Conservation (phyloP, 169 alveolate genomes). For the Plasmodium vivax region DNA sequence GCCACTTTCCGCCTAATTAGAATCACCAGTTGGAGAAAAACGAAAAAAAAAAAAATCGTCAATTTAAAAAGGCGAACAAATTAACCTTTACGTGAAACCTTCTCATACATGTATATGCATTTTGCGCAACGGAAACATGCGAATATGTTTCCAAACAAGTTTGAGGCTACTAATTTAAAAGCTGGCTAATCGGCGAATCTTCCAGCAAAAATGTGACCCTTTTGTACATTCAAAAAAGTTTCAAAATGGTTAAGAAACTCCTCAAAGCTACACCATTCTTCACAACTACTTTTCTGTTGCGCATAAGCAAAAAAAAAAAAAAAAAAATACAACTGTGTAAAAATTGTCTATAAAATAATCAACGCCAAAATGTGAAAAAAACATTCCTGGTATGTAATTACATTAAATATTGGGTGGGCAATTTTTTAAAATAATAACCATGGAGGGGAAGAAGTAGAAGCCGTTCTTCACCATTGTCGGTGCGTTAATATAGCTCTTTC, state of each 20-base stretch:
- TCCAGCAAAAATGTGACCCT: neutral
- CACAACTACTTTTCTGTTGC: neutral
- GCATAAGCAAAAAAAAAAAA: neutral
- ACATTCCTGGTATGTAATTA: constrained; percentile 14
- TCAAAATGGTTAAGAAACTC: neutral
- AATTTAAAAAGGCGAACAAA: neutral
- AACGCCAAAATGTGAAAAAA: neutral
- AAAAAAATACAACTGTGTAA: constrained; percentile 1
- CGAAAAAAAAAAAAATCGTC: neutral
- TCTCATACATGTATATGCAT: neutral
- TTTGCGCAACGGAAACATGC: neutral
- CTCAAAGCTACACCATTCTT: neutral
- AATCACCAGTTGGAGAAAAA: neutral
- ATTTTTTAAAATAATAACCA: neutral
- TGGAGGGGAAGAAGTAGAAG: neutral
- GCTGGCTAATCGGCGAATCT: neutral
- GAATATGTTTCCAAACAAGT: neutral
- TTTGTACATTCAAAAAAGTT: neutral
- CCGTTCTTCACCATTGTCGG: neutral
- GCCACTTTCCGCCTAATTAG: neutral
- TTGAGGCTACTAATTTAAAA: neutral
- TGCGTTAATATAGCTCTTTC: neutral
- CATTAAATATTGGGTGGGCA: neutral
- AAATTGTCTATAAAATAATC: neutral
- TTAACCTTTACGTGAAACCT: neutral